Base-by-base conservation (phyloP, 306 rosid genomes). In the Purshia tridentata region DNA sequence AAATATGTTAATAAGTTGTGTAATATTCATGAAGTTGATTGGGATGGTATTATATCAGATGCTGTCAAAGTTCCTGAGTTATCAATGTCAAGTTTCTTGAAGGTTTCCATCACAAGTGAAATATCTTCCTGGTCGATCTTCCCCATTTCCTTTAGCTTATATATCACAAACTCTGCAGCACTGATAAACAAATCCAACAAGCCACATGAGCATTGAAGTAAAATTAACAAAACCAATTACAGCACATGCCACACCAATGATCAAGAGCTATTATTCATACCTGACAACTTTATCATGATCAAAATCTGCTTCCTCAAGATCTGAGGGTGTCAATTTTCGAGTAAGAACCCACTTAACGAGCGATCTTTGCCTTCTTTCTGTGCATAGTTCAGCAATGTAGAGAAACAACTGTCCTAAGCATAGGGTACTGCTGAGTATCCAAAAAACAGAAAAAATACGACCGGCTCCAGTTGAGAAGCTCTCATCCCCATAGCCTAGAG, bases 121-220 rank as follows among this genome's bases (percentile, higher is more conserved):
- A 93, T 73, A 74, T 93, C 93, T 71, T 91, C 85, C 59, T 81
- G 76, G 67, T 47, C 76, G 65, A 90, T 90, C 85, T 86, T 93
- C 66, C 87, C 92, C 97, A 89, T 93, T 83, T 90, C 97, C 87
- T 93, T 89, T 79, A 90, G 84, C 87, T 90, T 88, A 78, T 90
- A 89, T 3, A 93, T 19, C 42, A 83, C 79, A 77, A 90, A 90
- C 83, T 92, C 97, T 22, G 91, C 86, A 68, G 84, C 80, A 77
- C 96, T 88, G 88, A 14, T 23, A 19, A 53, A 23, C 15, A 23
- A 75, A 49, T 50, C 12, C 73, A 46, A 67, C 23, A 54, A 15
- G 37, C 9, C 29, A 39, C 18, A 45, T 49, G 11, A 35, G 52
- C 48, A n/a, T 55, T 14, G 15, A 39, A 76, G 49, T 44, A 65